Evolutionary conservation across 2,329 filamentous ascomycete species (phyloP), one percentile per base, ranked within the genome.

Genomic region (Colletotrichum destructivum): DNA sequence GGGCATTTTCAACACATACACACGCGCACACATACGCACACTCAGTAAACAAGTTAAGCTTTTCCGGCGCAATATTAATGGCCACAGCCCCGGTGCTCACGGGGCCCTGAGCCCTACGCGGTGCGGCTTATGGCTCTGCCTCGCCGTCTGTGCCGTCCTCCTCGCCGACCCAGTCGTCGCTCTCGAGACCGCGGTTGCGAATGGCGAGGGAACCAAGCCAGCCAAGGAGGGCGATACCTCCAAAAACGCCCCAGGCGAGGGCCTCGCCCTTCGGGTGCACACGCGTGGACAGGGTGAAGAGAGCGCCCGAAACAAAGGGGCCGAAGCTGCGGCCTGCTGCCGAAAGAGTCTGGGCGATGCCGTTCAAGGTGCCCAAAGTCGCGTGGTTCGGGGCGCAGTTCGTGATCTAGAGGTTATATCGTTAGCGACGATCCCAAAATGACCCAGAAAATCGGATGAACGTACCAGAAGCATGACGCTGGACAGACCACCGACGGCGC

Each of bases 321-420:
- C 96, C 96, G 0, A 94, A 89, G 54, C 95, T 95, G 71, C 96
- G 91, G 11, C 96, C 96, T 0, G 94, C 94, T 0, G 96, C 96
- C 0, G 94, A 97, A 0, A 99, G 89, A 0, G 95, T 98, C 81
- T 99, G 96, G 0, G 96, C 96, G 42, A 98, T 88, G 12, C 96
- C 96, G 78, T 99, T 98, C 35, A 99, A 87, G 0, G 94, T 95
- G 3, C 96, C 96, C 0, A 99, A 88, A 0, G 94, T 95, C 6
- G 93, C 91, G 80, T 96, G 90, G 9, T 95, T 94, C 0, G 95
- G 94, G 0, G 95, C 94, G 1, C 94, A 97, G 77, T 99, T 99
- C 47, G 95, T 98, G 75, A 99, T 95, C 93, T 96, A 74, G 16
- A 47, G 35, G 1, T 9, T 12, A 13, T 21, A 21, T 13, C 13